A percentile compares a stretch with the other conserved stretches of the same genome.
Evolutionary conservation across 345 rosid genomes (phyloP).

Genomic region (Aethionema arabicum): DNA sequence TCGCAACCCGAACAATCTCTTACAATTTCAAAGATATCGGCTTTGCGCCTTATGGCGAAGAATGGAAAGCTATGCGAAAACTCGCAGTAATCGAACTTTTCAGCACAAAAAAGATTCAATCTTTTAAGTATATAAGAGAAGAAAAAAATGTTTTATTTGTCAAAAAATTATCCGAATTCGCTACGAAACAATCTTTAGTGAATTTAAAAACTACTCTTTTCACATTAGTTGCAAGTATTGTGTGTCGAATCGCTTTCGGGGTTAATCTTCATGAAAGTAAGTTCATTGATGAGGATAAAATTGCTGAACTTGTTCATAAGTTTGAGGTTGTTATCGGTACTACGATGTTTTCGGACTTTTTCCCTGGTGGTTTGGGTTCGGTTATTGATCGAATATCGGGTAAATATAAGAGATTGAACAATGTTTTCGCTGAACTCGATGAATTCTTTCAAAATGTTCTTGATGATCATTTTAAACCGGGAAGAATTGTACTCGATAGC

Average conservation of each 20-base stretch:
- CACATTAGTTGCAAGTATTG: conserved; percentile 28
- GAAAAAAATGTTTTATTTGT: conserved; percentile 34
- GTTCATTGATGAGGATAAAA: conserved; percentile 22
- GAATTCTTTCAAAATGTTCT: conserved; percentile 31
- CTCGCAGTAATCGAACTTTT: conserved; percentile 37
- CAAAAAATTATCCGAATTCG: conserved; percentile 29
- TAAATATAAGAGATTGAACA: conserved; percentile 16
- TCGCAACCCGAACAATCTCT: conserved; percentile 26
- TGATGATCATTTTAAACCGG: conserved; percentile 33
- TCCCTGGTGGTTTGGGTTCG: conserved; percentile 28
- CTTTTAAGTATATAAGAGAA: conserved; percentile 39
- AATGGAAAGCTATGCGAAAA: conserved; percentile 45
- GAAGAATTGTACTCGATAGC: conserved; percentile 3
- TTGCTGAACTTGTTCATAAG: conserved; percentile 23
- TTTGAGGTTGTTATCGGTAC: conserved; percentile 12
- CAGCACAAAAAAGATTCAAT: conserved; percentile 32
- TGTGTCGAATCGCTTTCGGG: conserved; percentile 47
- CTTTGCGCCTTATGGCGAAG: conserved; percentile 40
- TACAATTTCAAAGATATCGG: conserved; percentile 40
- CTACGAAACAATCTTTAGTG: conserved; percentile 12
- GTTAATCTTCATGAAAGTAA: conserved; percentile 28
- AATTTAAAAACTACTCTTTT: conserved; percentile 36
- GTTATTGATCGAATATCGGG: conserved; percentile 25
- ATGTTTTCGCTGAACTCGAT: conserved; percentile 27
- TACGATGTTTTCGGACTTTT: conserved; percentile 23